phyloP scores from a whole-genome alignment of 2,329 filamentous ascomycete genomes.

The Aphanoascus verrucosus region DNA sequence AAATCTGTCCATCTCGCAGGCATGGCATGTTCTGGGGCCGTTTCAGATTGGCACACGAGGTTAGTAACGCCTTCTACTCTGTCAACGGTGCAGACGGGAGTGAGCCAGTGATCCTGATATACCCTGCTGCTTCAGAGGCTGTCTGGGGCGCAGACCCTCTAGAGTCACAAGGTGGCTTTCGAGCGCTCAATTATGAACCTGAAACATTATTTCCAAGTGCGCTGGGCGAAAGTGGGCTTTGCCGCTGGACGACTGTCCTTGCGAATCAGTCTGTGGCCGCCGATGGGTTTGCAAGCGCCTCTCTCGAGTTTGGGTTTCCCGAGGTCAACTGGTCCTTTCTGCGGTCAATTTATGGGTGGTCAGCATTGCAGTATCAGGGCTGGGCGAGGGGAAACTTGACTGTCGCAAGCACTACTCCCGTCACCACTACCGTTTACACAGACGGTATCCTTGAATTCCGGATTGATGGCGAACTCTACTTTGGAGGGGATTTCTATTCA shows the following conservation, averaged over 20 bases:
- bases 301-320: slow-evolving; percentile 39
- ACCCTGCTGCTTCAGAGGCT: slow-evolving; percentile 1
- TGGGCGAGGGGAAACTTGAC: slow-evolving; percentile 45
- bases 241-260: slow-evolving; percentile 38
- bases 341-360: slow-evolving; percentile 48
- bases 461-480: slow-evolving; percentile 43
- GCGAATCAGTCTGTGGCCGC: slow-evolving; percentile 24
- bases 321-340: slow-evolving; percentile 46
- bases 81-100: not conserved
- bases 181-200: slow-evolving; percentile 34
- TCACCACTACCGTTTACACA: slow-evolving; percentile 35
- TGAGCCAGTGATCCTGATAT: slow-evolving; percentile 15
- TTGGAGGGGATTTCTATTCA: slow-evolving; percentile 48
- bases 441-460: slow-evolving; percentile 44
- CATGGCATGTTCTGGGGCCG: slow-evolving; percentile 46
- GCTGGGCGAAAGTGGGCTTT: slow-evolving; percentile 41
- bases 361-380: slow-evolving; percentile 48
- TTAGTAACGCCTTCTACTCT: slow-evolving; percentile 22
- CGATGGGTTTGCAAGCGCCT: slow-evolving; percentile 25
- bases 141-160: slow-evolving; percentile 50
- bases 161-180: slow-evolving; percentile 45
- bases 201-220: slow-evolving; percentile 36
- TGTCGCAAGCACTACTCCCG: slow-evolving; percentile 26
- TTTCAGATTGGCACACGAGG: slow-evolving; percentile 51
- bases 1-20: slow-evolving; percentile 19